Evolutionary conservation across 116 monocot genomes (phyloP).

Genomic region (Posidonia oceanica): DNA sequence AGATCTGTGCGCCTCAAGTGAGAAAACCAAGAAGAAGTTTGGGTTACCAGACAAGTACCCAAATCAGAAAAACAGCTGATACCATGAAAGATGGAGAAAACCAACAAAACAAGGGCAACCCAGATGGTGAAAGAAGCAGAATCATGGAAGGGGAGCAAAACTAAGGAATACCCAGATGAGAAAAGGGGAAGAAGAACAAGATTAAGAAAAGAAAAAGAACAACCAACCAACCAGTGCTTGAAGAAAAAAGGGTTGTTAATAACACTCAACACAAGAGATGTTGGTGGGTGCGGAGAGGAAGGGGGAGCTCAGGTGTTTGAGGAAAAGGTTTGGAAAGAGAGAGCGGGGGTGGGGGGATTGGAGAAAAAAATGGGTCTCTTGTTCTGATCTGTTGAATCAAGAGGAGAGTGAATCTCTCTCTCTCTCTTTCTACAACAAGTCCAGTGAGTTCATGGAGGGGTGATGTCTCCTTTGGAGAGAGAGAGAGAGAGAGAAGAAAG

Average conservation of each 20-base stretch:
- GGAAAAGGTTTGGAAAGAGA: neutral
- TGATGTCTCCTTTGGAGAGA: neutral
- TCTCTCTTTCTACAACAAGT: neutral
- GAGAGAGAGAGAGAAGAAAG: neutral
- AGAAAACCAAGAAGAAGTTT: neutral
- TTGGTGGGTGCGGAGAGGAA: neutral
- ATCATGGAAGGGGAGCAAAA: conserved; percentile 1
- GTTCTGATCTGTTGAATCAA: conserved; percentile 32
- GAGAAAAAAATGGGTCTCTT: conserved; percentile 32
- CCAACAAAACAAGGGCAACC: neutral
- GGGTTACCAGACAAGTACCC: neutral
- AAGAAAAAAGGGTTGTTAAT: neutral
- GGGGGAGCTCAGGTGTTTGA: conserved; percentile 1
- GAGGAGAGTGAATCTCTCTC: conserved; percentile 1
- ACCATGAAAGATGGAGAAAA: neutral
- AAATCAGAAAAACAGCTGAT: neutral
- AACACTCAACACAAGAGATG: neutral
- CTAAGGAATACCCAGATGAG: conserved; percentile 12
- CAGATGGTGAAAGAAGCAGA: conserved; percentile 6
- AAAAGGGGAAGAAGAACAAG: neutral
- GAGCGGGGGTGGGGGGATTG: neutral
- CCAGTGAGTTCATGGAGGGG: neutral
- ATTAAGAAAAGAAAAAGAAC: conserved; percentile 5
- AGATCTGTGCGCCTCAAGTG: conserved; percentile 4
- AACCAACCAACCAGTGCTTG: neutral